Evolutionary conservation across 108 stramenopile species (phyloP), one percentile per base, ranked within the genome.

Genomic region (Phaeodactylum tricornutum): DNA sequence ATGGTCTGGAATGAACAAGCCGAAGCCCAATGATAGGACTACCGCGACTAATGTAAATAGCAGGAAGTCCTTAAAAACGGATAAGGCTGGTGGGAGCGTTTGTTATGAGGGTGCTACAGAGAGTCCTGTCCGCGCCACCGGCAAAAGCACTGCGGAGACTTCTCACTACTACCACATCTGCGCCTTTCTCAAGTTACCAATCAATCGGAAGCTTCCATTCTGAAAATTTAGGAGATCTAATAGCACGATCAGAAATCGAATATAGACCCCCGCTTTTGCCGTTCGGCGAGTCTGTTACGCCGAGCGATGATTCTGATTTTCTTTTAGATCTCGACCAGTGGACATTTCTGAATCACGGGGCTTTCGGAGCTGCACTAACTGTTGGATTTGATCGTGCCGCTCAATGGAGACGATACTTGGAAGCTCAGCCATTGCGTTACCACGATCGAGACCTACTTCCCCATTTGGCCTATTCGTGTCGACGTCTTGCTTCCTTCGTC

Each of bases 171-270:
- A n/a, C n/a, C n/a, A n/a, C 3, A n/a, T n/a, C n/a, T n/a, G n/a
- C n/a, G n/a, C n/a, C n/a, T n/a, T n/a, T n/a, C n/a, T n/a, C n/a
- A 33, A 75, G 76, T 11, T 82, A 82, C 57, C 45, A 73, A 50
- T 68, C 71, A 4, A 75, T 82, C 28, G 81, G 81, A 26, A 74
- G 72, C 33, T 82, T 82, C 47, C 81, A 82, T 52, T 72, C 76
- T 28, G 76, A 82, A 25, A 60, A 75, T 57, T 69, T 78, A 8
- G 81, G 73, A 54, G 53, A 61, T 15, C 45, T 82, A 2, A 61
- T 78, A 46, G 37, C 44, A 19, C 60, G 66, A 12, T 45, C 71
- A 24, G 46, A 69, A 26, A 47, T 47, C 9, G 53, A 60, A 6
- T 82, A 78, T 43, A 14, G 26, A 38, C 36, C 67, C 21, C 81